These are phyloP conservation scores for Spathaspora hagerdaliae DNA, from an alignment of 805 yeast genomes.

Conservation along the genomic window DNA sequence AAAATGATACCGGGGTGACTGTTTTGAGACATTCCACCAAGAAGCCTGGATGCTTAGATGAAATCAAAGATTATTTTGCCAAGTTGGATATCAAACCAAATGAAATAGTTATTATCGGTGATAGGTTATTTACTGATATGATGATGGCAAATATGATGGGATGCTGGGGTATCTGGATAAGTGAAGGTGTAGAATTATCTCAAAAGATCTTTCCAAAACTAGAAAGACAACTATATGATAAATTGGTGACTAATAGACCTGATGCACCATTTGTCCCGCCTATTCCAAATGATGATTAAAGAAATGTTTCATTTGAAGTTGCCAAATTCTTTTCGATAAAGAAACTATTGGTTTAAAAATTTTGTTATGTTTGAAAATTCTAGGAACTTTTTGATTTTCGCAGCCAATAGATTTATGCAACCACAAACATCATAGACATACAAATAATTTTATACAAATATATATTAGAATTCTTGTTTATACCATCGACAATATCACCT, in stretches of 20 bases:
- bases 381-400: background rate
- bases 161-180: conserved; percentile 76
- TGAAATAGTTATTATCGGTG: conserved; percentile 86
- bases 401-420: background rate
- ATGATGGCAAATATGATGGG: conserved; percentile 95
- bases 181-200: conserved; percentile 66
- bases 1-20: conserved; percentile 59
- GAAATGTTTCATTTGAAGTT: too few relatives aligned
- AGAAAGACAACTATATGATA: conserved; percentile 42
- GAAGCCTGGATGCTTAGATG: conserved; percentile 77
- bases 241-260: conserved; percentile 14
- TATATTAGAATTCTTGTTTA: too few relatives aligned
- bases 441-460: background rate
- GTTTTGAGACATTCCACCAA: conserved; percentile 71
- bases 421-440: background rate
- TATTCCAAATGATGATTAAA: conserved; percentile 4
- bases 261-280: conserved; percentile 19
- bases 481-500: too few relatives aligned
- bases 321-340: too few relatives aligned
- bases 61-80: conserved; percentile 59
- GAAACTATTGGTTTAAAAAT: too few relatives aligned
- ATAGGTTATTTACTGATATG: conserved; percentile 85
- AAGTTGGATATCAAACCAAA: conserved; percentile 45
- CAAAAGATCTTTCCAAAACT: conserved; percentile 46
- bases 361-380: too few relatives aligned